Percentiles rank a stretch among this genome's conserved stretches.
phyloP scores from a whole-genome alignment of 2,329 filamentous ascomycete species.

The Torrubiellomyces zombiae region DNA sequence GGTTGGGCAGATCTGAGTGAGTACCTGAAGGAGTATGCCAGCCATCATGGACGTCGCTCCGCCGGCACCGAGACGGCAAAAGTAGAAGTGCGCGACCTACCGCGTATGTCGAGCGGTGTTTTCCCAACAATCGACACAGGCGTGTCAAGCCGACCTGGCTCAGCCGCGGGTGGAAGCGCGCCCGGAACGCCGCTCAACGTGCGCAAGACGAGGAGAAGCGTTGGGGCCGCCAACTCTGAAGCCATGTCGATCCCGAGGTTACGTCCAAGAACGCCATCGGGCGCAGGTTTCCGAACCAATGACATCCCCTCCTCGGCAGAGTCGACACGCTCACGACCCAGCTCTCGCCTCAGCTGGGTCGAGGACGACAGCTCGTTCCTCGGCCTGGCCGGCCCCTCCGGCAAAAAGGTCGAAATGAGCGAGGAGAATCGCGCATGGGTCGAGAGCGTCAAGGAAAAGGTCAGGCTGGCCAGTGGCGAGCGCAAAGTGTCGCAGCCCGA shows the following conservation, averaged over 20 bases:
- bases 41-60: constrained; percentile 69
- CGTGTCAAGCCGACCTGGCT: constrained; percentile 25
- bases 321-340: constrained; percentile 31
- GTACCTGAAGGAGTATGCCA: constrained; percentile 84
- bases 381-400: constrained; percentile 54
- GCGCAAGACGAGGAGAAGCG: constrained; percentile 35
- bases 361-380: constrained; percentile 43
- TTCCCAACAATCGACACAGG: constrained; percentile 7
- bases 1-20: constrained; percentile 97
- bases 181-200: constrained; percentile 34
- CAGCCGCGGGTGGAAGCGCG: constrained; percentile 18
- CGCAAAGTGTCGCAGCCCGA: constrained; percentile 17
- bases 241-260: constrained; percentile 14
- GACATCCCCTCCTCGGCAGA: constrained; percentile 27
- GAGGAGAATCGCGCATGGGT: constrained; percentile 67
- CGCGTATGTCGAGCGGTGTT: constrained; percentile 14
- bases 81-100: constrained; percentile 40
- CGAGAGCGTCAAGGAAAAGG: constrained; percentile 67
- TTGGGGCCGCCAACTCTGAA: constrained; percentile 18
- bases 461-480: constrained; percentile 52
- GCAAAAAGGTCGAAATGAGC: constrained; percentile 48
- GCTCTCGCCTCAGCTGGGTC: constrained; percentile 37
- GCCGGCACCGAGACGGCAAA: constrained; percentile 28
- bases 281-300: constrained; percentile 13
- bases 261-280: constrained; percentile 26